Evolutionary conservation across 176 grass and related monocot genomes (phyloP).

Genomic region (Thalia dealbata): DNA sequence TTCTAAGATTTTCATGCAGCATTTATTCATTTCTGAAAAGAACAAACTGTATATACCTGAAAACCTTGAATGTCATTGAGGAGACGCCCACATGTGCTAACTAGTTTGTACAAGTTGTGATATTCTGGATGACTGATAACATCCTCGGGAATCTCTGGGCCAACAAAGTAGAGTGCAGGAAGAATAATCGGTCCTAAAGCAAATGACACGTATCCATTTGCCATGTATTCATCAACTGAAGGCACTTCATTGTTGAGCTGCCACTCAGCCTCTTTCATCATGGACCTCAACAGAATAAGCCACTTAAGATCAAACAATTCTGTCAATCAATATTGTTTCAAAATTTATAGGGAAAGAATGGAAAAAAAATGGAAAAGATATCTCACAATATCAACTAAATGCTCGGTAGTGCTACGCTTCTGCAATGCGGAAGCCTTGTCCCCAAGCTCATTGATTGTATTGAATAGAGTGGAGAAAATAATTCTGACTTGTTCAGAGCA

Average conservation of each 20-base stretch:
- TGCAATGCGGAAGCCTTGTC: slow-evolving; percentile 44
- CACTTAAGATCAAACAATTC: slow-evolving; percentile 28
- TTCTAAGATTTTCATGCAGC: not conserved
- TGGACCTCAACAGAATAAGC: slow-evolving; percentile 40
- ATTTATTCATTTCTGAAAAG: not conserved
- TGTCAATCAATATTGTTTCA: not conserved
- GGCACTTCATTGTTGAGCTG: slow-evolving; percentile 27
- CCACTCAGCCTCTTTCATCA: slow-evolving; percentile 65
- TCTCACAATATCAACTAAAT: slow-evolving; percentile 58
- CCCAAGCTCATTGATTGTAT: slow-evolving; percentile 50
- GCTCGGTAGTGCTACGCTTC: slow-evolving; percentile 33
- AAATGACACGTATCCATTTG: slow-evolving; percentile 40
- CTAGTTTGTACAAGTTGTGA: slow-evolving; percentile 36
- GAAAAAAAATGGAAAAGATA: not conserved
- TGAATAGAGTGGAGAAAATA: slow-evolving; percentile 45
- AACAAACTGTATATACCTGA: slow-evolving; percentile 28
- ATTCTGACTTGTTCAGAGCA: slow-evolving; percentile 63
- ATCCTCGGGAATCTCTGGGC: slow-evolving; percentile 24
- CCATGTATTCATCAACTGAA: slow-evolving; percentile 41
- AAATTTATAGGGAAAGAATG: no score
- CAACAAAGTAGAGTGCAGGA: slow-evolving; percentile 49
- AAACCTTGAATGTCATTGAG: slow-evolving; percentile 46
- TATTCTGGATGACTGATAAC: slow-evolving; percentile 34
- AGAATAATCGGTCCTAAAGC: slow-evolving; percentile 57
- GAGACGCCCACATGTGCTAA: slow-evolving; percentile 52